Evolutionary conservation across 768 basidiomycete genomes (phyloP), one percentile per base, ranked within the genome.

Genomic region (Clathrus columnatus): DNA sequence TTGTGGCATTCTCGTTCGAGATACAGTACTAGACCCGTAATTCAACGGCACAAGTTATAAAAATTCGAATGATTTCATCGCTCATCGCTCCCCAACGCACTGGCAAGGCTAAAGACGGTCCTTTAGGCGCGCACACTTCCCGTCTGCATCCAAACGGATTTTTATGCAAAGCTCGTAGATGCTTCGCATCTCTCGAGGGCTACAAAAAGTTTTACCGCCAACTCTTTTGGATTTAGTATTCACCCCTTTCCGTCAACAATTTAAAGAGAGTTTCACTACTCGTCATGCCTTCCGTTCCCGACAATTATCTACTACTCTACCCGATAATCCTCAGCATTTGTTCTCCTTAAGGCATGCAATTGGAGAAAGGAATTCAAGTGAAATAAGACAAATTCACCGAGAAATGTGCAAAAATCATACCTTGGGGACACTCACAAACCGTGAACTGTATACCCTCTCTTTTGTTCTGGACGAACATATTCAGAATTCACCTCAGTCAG

Each of bases 271-370:
- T 8, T 8, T 36, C 36, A n/a, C 36, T n/a, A 36, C 11, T 36
- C 10, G 10, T 36, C 36, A 36, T 36, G 36, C 2, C n/a, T 36
- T 36, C 7, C 4, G 14, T 14, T 11, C 36, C 4, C n/a, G n/a
- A n/a, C n/a, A n/a, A n/a, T n/a, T n/a, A n/a, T n/a, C n/a, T n/a
- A n/a, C n/a, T n/a, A 36, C n/a, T 36, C 36, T 11, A 36, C 36
- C 36, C 36, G 14, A n/a, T 14, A 36, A 3, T n/a, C 14, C 14
- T 8, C 54, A 28, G 5, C 54, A 26, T 29, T 24, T 55, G 20
- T 46, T 45, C 26, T 20, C 23, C 6, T 27, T 55, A 21, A 55
- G 54, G 29, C 24, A 47, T 26, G 54, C 54, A 2, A 27, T 55
- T 11, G 54, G 54, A 6, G 42, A 23, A n/a, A 27, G 18, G 24